Conservation (phyloP, 805 yeast species). For the Blastobotrys parvus region DNA sequence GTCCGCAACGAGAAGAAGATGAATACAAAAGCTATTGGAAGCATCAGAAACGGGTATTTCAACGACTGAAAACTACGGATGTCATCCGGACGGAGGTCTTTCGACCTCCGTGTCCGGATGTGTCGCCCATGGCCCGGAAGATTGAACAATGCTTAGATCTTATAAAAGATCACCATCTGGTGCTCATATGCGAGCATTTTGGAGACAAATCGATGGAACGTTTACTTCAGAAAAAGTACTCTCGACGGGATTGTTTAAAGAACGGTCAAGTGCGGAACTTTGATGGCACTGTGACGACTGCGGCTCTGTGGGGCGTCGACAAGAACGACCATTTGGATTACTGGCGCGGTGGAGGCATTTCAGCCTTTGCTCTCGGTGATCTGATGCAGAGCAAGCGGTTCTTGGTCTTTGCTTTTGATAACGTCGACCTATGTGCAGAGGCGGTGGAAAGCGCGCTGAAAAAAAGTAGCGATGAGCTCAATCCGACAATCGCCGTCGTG, state of each 20-base stretch:
- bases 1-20: not conserved
- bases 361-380: not conserved
- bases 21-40: not conserved
- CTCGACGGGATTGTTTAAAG: not conserved
- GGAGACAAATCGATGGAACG: not conserved
- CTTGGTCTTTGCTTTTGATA: not conserved
- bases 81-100: not conserved
- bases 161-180: not conserved
- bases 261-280: not conserved
- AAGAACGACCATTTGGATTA: not conserved
- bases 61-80: not conserved
- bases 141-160: not conserved
- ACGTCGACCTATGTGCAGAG: not conserved
- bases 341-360: not conserved
- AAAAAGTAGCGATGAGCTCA: not conserved
- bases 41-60: not conserved
- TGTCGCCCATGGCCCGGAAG: not conserved
- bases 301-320: slow-evolving; percentile 4
- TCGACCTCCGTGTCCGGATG: not conserved
- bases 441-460: not conserved
- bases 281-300: not conserved
- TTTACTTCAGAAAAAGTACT: not conserved
- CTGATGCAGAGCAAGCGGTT: not conserved
- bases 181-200: slow-evolving; percentile 1
- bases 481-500: not conserved